Evolutionary conservation across 192 early-diverging fungal genomes (phyloP), one percentile per base, ranked within the genome.

Genomic region (Coemansia reversa): DNA sequence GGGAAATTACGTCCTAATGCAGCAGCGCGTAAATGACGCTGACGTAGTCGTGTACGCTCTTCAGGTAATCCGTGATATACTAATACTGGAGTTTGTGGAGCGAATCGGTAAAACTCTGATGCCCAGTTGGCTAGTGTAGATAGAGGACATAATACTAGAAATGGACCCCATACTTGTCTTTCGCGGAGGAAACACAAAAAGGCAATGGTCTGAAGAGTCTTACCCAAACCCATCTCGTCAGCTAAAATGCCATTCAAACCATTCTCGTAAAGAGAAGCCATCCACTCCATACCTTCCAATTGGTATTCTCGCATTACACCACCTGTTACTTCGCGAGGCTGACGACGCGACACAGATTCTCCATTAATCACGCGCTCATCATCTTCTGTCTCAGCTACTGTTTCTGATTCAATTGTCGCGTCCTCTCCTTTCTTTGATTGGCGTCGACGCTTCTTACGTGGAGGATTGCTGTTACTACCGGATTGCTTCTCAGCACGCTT

Each of bases 191-290:
- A 90, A 35, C 90, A 89, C 24, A 97, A 79, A 52, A 97, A 93
- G 14, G 93, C 83, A 50, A 99, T 95, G 0, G 93, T 93, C 81
- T 99, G 97, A 32, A 99, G 75, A 0, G 97, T 97, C 86, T 95
- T 93, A 58, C 93, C 93, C 18, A 94, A 79, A 47, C 93, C 95
- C 95, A 97, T 95, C 59, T 96, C 93, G 76, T 97, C 97, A 7
- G 93, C 95, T 42, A 97, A 70, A 66, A 97, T 97, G 20, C 97
- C 97, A 60, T 96, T 97, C 19, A 97, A 72, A 14, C 97, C 95
- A 73, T 97, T 96, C 57, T 96, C 94, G 81, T 93, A 98, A 5
- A 98, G 81, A 67, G 87, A 91, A 51, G 93, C 89, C 63, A 98
- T 75, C 97, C 97, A 98, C 70, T 97, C 94, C 63, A 97, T 87